Evolutionary conservation across 345 rosid species (phyloP), one percentile per base, ranked within the genome.

Genomic region (Trapa incisa): DNA sequence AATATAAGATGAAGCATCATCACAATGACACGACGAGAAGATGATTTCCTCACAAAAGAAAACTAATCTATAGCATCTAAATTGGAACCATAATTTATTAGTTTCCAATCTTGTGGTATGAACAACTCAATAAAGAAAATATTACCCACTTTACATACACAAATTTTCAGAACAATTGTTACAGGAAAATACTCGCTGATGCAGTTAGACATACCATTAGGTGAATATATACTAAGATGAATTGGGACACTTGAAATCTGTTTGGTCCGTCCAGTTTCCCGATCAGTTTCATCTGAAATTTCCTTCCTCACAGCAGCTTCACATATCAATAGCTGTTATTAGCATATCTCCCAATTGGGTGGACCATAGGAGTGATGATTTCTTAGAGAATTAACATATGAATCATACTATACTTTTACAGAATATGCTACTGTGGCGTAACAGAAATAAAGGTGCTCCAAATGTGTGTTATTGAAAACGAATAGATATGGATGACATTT

Each of bases 281-380:
- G 67, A 80, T 95, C 99, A 57, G 99, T 95, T 84, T 95, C 99
- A 70, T 95, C 99, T 72, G 86, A 82, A 73, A 95, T 95, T 88
- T 95, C 99, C 85, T 86, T 91, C 85, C 99, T 84, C 79, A 95
- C 97, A 65, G 97, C 97, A 77, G 90, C 99, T 94, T 73, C 66
- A 74, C 37, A 72, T 14, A 71, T 45, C 32, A 41, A 22, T 4
- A 65, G 16, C 29, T 22, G 29, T n/a, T 22, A 17, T 65, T 65
- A 65, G 53, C 52, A 8, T 7, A 7, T 41, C 8, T 22, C 29
- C 29, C 29, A 22, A 22, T 22, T 22, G 29, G 29, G 29, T 22
- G 29, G 29, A 22, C 29, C 29, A 22, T 22, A 22, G 29, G 29
- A 22, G 29, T 22, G 29, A 22, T 22, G 29, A 22, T 22, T 22